A percentile compares a stretch with the other conserved stretches of the same genome.
Conservation (phyloP, 768 basidiomycete genomes). For the Lentinula guzmanii region DNA sequence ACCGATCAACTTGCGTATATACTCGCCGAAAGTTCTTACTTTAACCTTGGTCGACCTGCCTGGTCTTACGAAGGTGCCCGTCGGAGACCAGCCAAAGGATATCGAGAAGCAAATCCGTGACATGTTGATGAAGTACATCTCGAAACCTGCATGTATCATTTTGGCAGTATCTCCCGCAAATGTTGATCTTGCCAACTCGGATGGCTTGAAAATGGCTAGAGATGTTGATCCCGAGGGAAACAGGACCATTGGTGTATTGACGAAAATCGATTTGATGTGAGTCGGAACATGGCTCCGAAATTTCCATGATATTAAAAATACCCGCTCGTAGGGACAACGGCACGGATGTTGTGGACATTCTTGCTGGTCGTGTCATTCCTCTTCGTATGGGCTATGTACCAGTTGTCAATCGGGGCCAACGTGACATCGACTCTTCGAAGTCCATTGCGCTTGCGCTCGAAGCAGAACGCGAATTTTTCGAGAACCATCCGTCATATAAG, state of each 20-base stretch:
- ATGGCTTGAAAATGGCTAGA: constrained; percentile 92
- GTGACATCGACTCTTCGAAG: constrained; percentile 90
- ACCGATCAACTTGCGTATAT: constrained; percentile 97
- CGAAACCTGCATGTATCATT: constrained; percentile 92
- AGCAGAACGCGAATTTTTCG: constrained; percentile 88
- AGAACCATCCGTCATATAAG: constrained; percentile 89
- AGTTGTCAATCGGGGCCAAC: constrained; percentile 96
- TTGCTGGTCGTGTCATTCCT: constrained; percentile 95
- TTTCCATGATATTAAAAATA: constrained; percentile 1
- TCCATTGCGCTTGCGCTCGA: constrained; percentile 83
- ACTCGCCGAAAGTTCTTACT: constrained; percentile 94
- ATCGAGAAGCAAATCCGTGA: constrained; percentile 97
- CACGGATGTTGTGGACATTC: constrained; percentile 97
- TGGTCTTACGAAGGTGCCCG: constrained; percentile 91
- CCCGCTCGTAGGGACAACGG: constrained; percentile 78
- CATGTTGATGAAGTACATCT: constrained; percentile 94
- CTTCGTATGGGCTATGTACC: constrained; percentile 96
- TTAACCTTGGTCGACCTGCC: constrained; percentile 97
- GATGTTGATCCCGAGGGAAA: constrained; percentile 97
- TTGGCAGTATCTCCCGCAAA: constrained; percentile 96
- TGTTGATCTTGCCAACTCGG: constrained; percentile 96
- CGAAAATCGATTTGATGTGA: constrained; percentile 97
- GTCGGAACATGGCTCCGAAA: constrained; percentile 20
- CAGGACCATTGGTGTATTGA: constrained; percentile 96
- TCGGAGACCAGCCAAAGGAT: constrained; percentile 94